phyloP scores from a whole-genome alignment of 441 rosid genomes.

The Mallotus japonicus region DNA sequence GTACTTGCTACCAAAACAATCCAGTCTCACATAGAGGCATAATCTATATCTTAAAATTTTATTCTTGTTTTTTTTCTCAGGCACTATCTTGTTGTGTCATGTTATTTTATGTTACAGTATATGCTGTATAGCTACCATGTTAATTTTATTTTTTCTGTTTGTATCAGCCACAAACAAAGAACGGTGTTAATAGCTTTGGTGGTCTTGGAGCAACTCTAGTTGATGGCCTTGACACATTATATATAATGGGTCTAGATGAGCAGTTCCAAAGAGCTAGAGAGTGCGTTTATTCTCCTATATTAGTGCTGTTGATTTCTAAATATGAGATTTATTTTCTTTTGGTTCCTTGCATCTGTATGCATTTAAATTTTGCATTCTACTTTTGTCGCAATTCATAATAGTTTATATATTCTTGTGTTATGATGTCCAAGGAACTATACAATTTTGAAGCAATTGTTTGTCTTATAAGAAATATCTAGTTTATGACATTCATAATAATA shows the following conservation, averaged over 20 bases:
- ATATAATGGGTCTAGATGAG: slow-evolving; percentile 92
- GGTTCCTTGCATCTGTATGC: neutral
- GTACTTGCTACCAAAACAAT: neutral
- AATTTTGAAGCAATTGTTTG: neutral
- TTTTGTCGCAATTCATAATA: neutral
- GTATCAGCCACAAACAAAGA: slow-evolving; percentile 84
- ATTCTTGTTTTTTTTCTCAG: neutral
- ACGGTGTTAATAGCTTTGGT: slow-evolving; percentile 91
- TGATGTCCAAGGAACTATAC: neutral
- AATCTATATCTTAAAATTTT: neutral
- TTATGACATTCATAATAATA: neutral
- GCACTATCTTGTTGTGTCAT: neutral
- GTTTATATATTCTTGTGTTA: neutral
- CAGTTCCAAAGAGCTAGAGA: slow-evolving; percentile 90
- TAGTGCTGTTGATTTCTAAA: neutral
- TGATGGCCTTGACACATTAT: slow-evolving; percentile 88
- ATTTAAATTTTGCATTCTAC: too few relatives aligned
- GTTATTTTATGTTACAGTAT: neutral
- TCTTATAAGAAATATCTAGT: neutral
- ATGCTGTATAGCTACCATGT: neutral
- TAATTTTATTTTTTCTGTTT: slow-evolving; percentile 8
- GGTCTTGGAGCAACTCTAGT: slow-evolving; percentile 95
- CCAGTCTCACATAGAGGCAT: neutral
- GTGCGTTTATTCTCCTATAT: slow-evolving; percentile 46
- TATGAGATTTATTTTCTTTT: neutral